Evolutionary conservation across 2,329 filamentous ascomycete genomes (phyloP).

Genomic region (Aphanoascus verrucosus): DNA sequence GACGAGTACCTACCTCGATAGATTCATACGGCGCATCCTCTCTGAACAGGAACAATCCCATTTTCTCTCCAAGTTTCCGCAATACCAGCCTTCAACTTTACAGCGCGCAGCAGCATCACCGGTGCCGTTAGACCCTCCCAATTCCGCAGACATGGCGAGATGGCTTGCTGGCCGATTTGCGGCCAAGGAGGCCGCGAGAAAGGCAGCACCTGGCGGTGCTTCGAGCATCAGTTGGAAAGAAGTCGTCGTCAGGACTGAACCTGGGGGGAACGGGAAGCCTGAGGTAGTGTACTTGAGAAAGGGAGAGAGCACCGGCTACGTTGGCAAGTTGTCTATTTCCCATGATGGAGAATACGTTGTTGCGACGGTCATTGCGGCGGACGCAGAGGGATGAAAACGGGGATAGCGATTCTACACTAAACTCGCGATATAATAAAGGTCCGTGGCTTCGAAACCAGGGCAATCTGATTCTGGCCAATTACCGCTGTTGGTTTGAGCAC

Average conservation of each 20-base stretch:
- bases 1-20: conserved; percentile 21
- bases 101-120: background rate
- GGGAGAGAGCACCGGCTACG: conserved; percentile 34
- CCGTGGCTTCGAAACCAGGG: background rate
- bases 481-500: too few species aligned
- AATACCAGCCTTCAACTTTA: conserved; percentile 22
- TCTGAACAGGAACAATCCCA: conserved; percentile 31
- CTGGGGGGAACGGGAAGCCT: conserved; percentile 23
- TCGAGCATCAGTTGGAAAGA: conserved; percentile 52
- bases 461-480: background rate
- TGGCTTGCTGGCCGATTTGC: conserved; percentile 50
- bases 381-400: background rate
- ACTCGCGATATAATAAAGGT: too few species aligned
- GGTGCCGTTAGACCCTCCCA: conserved; percentile 10
- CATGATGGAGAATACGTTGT: conserved; percentile 74
- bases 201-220: conserved; percentile 50
- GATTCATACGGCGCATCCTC: conserved; percentile 35
- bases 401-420: background rate
- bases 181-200: conserved; percentile 61
- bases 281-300: conserved; percentile 31
- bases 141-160: conserved; percentile 28
- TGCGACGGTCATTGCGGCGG: conserved; percentile 24
- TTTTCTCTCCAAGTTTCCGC: conserved; percentile 30
- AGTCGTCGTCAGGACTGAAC: conserved; percentile 38
- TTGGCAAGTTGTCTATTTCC: conserved; percentile 67